Base-by-base conservation (phyloP, 495 filamentous ascomycete genomes). In the Polyplosphaeria fusca region DNA sequence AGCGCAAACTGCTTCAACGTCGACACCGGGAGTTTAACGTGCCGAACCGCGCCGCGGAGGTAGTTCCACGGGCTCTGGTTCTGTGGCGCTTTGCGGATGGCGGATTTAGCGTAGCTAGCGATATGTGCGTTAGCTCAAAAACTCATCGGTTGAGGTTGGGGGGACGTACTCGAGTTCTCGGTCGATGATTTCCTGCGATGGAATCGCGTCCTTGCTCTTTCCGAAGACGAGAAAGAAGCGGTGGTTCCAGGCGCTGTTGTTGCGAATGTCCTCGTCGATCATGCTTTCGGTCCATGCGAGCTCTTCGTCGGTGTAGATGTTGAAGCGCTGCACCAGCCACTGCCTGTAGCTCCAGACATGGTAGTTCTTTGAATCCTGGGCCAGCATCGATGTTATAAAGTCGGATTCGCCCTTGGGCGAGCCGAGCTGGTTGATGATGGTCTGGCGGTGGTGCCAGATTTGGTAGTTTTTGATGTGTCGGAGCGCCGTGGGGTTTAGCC, bases 211-310 rank as follows among this genome's bases (percentile, higher is more conserved):
- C n/a, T n/a, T n/a, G n/a, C n/a, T n/a, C n/a, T 69, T 57, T 63
- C 86, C 86, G 68, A 97, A 95, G 2, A 93, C 82, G 5, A 97
- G 61, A 71, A 89, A 95, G 75, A 89, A 97, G 12, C 93, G 83
- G 74, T 98, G 94, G 61, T 91, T 94, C 93, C 93, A 98, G 27
- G 91, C 93, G 24, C 86, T 90, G 70, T 98, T 98, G 71, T 98
- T 98, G 61, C 89, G 79, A 46, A 97, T 84, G 71, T 98, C 93
- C 9, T 78, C 72, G 47, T 77, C 70, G 18, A 97, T 75, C 61
- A 96, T 77, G 2, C 55, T 58, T 62, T 95, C 84, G 45, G 88
- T 74, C 61, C 84, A 82, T 51, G 78, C 71, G 24, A 91, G 73
- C 74, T 98, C 93, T 35, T 35, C 7, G 30, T 35, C 30, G 30